Conservation (phyloP, 2,329 filamentous ascomycete genomes). For the Talaromyces albobiverticillius region DNA sequence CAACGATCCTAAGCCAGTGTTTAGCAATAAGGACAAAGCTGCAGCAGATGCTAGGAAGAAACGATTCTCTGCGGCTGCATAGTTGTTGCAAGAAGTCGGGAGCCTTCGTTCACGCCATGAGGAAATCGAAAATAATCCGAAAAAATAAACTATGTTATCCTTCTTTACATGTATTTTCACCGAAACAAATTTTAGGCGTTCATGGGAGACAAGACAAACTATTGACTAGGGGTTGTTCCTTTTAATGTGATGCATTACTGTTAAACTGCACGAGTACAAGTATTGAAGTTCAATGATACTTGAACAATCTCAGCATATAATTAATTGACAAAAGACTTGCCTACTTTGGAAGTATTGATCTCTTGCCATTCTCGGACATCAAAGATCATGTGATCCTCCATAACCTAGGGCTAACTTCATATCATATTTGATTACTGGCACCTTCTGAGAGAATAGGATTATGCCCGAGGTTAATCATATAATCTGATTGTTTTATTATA, state of each 20-base stretch:
- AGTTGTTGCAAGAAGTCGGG: background rate
- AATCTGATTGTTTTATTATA: too few species aligned
- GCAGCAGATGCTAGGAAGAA: constrained; percentile 49
- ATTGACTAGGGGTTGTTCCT: background rate
- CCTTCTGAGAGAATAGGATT: too few species aligned
- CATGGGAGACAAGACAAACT: background rate
- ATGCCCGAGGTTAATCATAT: too few species aligned
- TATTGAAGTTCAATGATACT: background rate
- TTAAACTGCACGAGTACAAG: background rate
- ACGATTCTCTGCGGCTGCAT: constrained; percentile 40
- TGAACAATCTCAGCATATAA: background rate
- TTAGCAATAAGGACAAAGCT: constrained; percentile 40
- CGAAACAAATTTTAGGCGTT: background rate
- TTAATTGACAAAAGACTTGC: background rate
- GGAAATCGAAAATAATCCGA: too few species aligned
- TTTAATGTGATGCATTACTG: background rate
- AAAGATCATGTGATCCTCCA: too few species aligned
- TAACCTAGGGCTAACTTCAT: too few species aligned
- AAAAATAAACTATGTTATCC: too few species aligned
- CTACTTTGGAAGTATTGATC: constrained; percentile 5
- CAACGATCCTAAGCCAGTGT: constrained; percentile 19
- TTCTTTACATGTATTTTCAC: background rate
- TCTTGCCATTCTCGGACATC: too few species aligned
- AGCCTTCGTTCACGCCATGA: background rate
- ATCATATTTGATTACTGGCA: too few species aligned